Conservation (phyloP, 2,329 filamentous ascomycete species). For the Diplodia mutila region DNA sequence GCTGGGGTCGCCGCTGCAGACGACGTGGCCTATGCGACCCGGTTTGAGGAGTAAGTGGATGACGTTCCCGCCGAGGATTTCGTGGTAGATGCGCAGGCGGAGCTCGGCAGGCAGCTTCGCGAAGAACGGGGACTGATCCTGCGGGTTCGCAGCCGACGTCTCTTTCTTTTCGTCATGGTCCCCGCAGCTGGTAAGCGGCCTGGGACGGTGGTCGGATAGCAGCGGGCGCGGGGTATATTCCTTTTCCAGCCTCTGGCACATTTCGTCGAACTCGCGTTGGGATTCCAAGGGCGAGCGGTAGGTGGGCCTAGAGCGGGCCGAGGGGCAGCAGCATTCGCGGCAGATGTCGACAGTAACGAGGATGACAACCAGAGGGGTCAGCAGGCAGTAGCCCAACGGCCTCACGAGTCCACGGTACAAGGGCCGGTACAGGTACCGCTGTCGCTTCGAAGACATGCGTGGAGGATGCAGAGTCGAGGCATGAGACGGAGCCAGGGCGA, state of each 20-base stretch:
- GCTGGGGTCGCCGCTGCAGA: background rate
- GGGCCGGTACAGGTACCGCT: slow-evolving; percentile 1
- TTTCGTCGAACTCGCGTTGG: too few relatives aligned
- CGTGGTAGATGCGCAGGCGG: slow-evolving; percentile 5
- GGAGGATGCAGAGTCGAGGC: background rate
- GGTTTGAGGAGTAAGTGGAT: background rate
- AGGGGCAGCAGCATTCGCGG: background rate
- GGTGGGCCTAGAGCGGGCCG: background rate
- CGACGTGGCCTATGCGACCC: background rate
- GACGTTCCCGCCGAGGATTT: background rate
- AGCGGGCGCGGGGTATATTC: background rate
- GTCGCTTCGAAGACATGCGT: background rate
- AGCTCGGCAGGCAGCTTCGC: background rate
- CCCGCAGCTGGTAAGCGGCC: background rate
- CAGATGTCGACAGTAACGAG: background rate
- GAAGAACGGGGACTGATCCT: background rate
- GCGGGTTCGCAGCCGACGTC: background rate
- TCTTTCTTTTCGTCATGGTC: background rate
- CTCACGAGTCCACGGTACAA: background rate
- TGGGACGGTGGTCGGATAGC: background rate
- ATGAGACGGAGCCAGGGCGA: background rate
- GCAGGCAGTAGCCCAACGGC: background rate
- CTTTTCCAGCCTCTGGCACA: background rate
- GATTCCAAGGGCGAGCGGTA: background rate
- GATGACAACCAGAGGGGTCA: background rate